Base-by-base conservation (phyloP, 306 rosid species). In the Geum urbanum region DNA sequence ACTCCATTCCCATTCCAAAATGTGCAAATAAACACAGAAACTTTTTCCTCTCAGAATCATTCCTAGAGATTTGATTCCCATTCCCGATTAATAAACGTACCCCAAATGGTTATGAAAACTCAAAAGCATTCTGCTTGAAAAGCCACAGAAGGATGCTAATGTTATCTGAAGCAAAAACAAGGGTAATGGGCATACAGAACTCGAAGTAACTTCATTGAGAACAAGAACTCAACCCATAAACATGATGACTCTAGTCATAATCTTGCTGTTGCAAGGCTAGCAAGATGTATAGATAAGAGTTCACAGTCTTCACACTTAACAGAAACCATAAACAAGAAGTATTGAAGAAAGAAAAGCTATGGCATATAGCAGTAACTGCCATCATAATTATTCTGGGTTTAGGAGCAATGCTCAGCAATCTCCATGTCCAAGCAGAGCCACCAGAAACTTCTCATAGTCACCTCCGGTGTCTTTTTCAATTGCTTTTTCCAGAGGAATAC, bases 361-460 rank as follows among this genome's bases (percentile, higher is more conserved):
- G 27, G 65, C 12, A 16, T 22, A 55, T 20, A 41, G 15, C 63
- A 55, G 20, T 0, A 18, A 51, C 72, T 11, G 37, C 15, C 48
- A 49, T 52, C 57, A 43, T 39, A 6, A 53, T 16, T 27, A 44
- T 51, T 56, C 14, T 55, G 64, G 65, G 63, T 41, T 43, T 14
- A 53, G 63, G 20, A 52, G 41, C 48, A 39, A 11, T 19, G 18
- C 80, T 89, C 78, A 90, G 11, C 83, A 72, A 41, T 87, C 80
- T 22, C 57, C 82, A 51, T 73, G 83, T 65, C 97, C 96, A 64
- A 84, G 37, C 72, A 94, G 80, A 1, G 85, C 91, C 44, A 94
- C 84, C 37, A 91, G 96, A 76, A 94, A 52, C 56, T 69, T 85
- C 91, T 84, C 82, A 13, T 84, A 91, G 57, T 91, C 99, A 24